Base-by-base conservation (phyloP, 495 filamentous ascomycete genomes). In the Astrothelium subdiscretum region DNA sequence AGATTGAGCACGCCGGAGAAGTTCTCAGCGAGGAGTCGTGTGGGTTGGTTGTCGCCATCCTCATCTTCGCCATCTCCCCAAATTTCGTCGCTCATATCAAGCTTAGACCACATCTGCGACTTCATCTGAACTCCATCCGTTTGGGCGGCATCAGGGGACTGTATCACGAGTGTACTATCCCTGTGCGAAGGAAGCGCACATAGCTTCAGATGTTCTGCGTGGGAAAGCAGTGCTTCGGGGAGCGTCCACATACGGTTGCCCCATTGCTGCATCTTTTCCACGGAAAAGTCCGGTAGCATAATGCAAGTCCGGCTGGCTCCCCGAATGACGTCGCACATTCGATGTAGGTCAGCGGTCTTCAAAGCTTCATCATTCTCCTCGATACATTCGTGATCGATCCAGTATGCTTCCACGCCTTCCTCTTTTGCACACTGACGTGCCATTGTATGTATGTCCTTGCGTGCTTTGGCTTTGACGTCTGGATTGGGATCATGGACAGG, bases 321-420 rank as follows among this genome's bases (percentile, higher is more conserved):
- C 26, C 59, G 32, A 31, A 61, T 61, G 18, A 61, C 59, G n/a
- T 61, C 59, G 29, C 59, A 43, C 59, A 61, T 61, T 22, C 38
- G 22, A n/a, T 61, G 59, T 2, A 61, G 32, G 26, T 61, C 59
- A 20, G 32, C 32, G n/a, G 32, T 61, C 24, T 54, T 54, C 6
- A 61, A 51, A 27, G 10, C 15, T 4, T 5, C 18, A 12, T 42
- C 26, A 61, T 61, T 29, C n/a, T 38, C 32, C 12, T 22, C 59
- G 22, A 38, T 38, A 51, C 59, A 61, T 40, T 31, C 27, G 42
- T 61, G 40, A 38, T 61, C 59, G 20, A 61, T 38, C 59, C 59
- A 61, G 20, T 61, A 61, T 43, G 59, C 59, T 26, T 51, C 59
- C 3, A 61, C 42, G 15, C 59, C 59, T 20, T 61, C 32, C 26